Percentiles rank a stretch among this genome's conserved stretches.
phyloP scores from a whole-genome alignment of 129 eudicot species.

The Pseudognaphalium luteoalbum region DNA sequence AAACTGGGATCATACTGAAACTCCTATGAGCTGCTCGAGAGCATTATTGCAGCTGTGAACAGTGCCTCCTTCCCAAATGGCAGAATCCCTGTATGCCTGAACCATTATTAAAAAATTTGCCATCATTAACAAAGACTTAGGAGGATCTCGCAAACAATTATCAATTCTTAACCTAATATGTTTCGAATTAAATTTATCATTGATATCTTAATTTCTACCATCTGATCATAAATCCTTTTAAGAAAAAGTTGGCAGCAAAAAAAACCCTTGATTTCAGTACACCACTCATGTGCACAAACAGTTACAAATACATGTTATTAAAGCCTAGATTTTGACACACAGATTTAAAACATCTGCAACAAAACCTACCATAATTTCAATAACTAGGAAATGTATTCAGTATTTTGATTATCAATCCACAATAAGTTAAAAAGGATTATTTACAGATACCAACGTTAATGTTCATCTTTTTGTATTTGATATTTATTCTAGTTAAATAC shows the following conservation, averaged over 20 bases:
- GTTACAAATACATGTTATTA: background rate
- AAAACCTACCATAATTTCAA: background rate
- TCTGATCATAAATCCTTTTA: background rate
- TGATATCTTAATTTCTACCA: background rate
- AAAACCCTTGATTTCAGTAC: background rate
- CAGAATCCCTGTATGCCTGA: slow-evolving; percentile 53
- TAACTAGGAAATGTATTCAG: background rate
- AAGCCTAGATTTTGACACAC: background rate
- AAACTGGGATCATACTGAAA: slow-evolving; percentile 1
- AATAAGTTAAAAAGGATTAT: background rate
- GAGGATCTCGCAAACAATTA: background rate
- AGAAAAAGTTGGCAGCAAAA: background rate
- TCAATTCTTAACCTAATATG: background rate
- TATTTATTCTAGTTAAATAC: background rate
- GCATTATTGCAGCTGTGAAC: slow-evolving; percentile 74
- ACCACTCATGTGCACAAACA: background rate
- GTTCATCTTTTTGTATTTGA: background rate
- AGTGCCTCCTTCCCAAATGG: slow-evolving; percentile 74
- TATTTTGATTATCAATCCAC: background rate
- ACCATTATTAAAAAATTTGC: slow-evolving; percentile 20
- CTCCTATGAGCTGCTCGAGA: slow-evolving; percentile 48
- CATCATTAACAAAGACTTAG: background rate
- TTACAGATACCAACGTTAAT: background rate
- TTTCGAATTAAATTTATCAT: background rate
- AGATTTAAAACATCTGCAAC: background rate